Conservation (phyloP, 192 early-diverging fungal genomes). For the Coemansia sp. region DNA sequence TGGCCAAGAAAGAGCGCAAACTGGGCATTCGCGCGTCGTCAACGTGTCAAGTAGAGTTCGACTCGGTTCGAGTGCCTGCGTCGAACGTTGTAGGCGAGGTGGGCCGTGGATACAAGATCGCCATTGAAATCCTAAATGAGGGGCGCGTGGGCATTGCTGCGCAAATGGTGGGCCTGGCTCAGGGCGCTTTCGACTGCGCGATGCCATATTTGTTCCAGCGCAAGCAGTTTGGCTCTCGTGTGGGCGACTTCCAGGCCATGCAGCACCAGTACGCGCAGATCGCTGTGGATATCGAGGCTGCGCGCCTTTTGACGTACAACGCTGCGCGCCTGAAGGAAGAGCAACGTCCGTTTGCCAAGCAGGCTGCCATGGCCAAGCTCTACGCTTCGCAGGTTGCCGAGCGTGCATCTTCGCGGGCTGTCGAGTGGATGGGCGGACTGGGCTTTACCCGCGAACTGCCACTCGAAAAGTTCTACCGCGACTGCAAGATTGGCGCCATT, state of each 20-base stretch:
- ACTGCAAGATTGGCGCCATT: constrained; percentile 97
- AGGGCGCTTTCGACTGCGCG: constrained; percentile 86
- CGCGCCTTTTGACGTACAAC: constrained; percentile 94
- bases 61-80: constrained; percentile 84
- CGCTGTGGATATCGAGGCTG: constrained; percentile 94
- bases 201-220: constrained; percentile 92
- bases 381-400: constrained; percentile 96
- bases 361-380: constrained; percentile 98
- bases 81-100: constrained; percentile 88
- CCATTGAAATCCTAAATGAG: constrained; percentile 98
- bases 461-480: constrained; percentile 94
- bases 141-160: constrained; percentile 98
- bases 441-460: constrained; percentile 92
- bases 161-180: constrained; percentile 96
- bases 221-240: constrained; percentile 84
- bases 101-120: constrained; percentile 97
- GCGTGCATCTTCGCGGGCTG: constrained; percentile 77
- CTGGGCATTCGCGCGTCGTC: constrained; percentile 96
- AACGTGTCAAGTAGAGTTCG: constrained; percentile 92
- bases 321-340: constrained; percentile 94
- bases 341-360: constrained; percentile 86
- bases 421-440: constrained; percentile 98
- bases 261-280: constrained; percentile 81
- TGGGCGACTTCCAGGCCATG: constrained; percentile 90
- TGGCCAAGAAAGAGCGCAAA: constrained; percentile 97